Conservation (phyloP, 1,139 yeast species). For the Blastobotrys apis region DNA sequence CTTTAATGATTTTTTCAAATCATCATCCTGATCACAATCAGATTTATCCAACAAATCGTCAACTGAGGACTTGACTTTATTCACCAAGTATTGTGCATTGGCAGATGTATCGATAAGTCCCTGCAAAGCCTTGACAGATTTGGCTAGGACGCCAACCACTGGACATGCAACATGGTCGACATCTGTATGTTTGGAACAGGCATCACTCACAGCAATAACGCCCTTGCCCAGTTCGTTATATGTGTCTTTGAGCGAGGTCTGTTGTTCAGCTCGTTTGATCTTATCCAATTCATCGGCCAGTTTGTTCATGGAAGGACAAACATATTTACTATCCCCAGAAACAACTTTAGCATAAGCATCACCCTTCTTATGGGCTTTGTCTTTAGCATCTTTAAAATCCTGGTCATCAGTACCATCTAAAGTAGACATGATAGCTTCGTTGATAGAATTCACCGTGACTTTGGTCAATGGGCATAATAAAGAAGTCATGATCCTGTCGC, state of each 20-base stretch:
- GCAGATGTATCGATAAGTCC: constrained; percentile 7
- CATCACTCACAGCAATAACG: neutral
- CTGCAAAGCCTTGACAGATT: constrained; percentile 1
- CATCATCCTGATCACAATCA: constrained; percentile 1
- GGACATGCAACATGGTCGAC: constrained; percentile 8
- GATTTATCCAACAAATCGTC: neutral
- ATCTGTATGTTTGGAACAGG: constrained; percentile 1
- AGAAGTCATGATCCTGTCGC: constrained; percentile 9
- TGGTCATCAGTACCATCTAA: constrained; percentile 5
- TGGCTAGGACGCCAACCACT: constrained; percentile 1
- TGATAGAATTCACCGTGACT: constrained; percentile 1
- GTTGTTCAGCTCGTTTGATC: neutral
- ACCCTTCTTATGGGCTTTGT: constrained; percentile 2
- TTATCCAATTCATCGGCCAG: constrained; percentile 4
- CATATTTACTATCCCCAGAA: constrained; percentile 5
- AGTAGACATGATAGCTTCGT: constrained; percentile 2
- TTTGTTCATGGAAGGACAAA: constrained; percentile 9
- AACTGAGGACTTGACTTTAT: neutral
- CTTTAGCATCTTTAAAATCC: constrained; percentile 1
- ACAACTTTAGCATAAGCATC: neutral
- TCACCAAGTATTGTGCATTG: constrained; percentile 4
- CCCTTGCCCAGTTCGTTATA: constrained; percentile 6
- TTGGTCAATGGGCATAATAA: constrained; percentile 10
- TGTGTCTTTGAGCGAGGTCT: constrained; percentile 5
- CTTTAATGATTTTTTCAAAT: constrained; percentile 1